phyloP scores from a whole-genome alignment of 345 rosid genomes.

The Murraya paniculata region DNA sequence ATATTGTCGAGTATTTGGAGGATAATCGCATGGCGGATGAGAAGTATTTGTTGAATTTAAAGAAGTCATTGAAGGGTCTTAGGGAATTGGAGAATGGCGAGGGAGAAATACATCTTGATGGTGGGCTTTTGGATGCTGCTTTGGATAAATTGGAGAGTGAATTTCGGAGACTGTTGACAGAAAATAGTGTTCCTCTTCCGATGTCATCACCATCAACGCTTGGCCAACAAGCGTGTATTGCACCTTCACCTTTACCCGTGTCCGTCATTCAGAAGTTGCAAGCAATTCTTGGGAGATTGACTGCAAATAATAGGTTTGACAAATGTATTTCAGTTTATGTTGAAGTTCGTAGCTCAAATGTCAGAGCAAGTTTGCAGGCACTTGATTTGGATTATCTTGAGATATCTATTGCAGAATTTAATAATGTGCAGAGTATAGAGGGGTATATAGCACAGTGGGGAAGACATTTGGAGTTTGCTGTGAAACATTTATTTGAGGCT shows the following conservation, averaged over 20 bases:
- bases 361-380: conserved; percentile 87
- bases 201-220: conserved; percentile 68
- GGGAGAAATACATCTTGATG: conserved; percentile 53
- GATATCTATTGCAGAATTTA: conserved; percentile 80
- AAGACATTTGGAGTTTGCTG: conserved; percentile 97
- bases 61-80: conserved; percentile 60
- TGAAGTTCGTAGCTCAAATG: conserved; percentile 83
- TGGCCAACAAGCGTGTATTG: conserved; percentile 69
- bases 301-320: conserved; percentile 78
- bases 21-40: conserved; percentile 82
- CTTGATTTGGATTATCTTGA: conserved; percentile 94
- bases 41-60: conserved; percentile 62
- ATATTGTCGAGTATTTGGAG: conserved; percentile 92
- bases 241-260: conserved; percentile 89
- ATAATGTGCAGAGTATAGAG: conserved; percentile 88
- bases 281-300: conserved; percentile 85
- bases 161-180: conserved; percentile 69
- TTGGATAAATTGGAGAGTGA: conserved; percentile 77
- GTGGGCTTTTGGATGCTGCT: conserved; percentile 85
- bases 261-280: conserved; percentile 84
- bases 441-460: conserved; percentile 90
- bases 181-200: conserved; percentile 83
- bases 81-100: conserved; percentile 52
- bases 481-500: conserved; percentile 94
- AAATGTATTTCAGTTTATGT: conserved; percentile 80